Evolutionary conservation across 192 early-diverging fungal species (phyloP).

Genomic region (Umbelopsis sp.): DNA sequence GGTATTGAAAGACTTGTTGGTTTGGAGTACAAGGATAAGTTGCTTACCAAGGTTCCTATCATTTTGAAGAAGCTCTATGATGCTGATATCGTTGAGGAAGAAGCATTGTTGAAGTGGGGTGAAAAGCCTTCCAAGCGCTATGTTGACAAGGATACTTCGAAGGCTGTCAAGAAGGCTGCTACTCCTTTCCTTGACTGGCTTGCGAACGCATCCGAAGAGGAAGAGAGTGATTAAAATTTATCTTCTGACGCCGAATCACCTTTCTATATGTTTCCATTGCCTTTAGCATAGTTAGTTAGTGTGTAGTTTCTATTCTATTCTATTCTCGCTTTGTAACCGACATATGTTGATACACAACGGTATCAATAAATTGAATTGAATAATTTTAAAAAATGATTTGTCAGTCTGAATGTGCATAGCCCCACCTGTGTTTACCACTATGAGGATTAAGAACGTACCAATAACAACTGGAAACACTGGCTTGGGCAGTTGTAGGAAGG

Average conservation of each 20-base stretch:
- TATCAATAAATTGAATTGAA: too few relatives aligned
- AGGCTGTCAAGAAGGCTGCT: constrained; percentile 83
- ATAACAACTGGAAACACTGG: too few relatives aligned
- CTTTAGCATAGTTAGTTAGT: background rate
- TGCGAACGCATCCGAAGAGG: constrained; percentile 83
- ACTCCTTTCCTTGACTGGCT: constrained; percentile 92
- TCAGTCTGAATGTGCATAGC: too few relatives aligned
- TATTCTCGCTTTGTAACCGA: too few relatives aligned
- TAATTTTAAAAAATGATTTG: too few relatives aligned
- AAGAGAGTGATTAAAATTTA: constrained; percentile 61
- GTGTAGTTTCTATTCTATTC: too few relatives aligned
- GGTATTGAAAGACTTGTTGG: constrained; percentile 87
- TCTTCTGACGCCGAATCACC: background rate
- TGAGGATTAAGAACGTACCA: too few relatives aligned
- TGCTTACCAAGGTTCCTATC: constrained; percentile 67
- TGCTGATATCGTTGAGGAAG: constrained; percentile 90
- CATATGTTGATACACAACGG: too few relatives aligned
- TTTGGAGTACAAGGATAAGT: constrained; percentile 49
- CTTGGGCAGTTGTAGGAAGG: too few relatives aligned
- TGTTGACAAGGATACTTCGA: constrained; percentile 78
- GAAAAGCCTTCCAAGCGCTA: constrained; percentile 77
- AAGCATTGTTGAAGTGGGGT: constrained; percentile 86
- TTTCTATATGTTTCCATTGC: background rate
- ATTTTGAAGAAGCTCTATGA: constrained; percentile 92
- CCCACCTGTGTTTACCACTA: too few relatives aligned